These are phyloP conservation scores for Penicillium soppii DNA, from an alignment of 495 filamentous ascomycete genomes.

Conservation along the genomic window DNA sequence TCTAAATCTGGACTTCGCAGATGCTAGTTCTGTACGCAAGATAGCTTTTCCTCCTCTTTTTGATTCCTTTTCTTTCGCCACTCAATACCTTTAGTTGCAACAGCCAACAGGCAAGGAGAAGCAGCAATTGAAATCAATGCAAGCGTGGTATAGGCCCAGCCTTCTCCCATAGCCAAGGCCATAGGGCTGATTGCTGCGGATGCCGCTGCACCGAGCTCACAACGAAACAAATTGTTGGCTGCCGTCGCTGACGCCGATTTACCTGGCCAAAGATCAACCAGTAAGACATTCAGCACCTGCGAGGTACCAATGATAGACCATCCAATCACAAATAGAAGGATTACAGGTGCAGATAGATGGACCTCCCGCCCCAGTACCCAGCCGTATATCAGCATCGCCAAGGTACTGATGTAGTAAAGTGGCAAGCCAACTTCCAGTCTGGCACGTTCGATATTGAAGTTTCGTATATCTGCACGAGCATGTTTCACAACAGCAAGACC, in stretches of 20 bases:
- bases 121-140: slow-evolving; percentile 32
- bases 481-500: slow-evolving; percentile 37
- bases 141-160: slow-evolving; percentile 64
- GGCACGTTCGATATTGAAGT: slow-evolving; percentile 46
- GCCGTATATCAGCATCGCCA: slow-evolving; percentile 44
- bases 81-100: slow-evolving; percentile 33
- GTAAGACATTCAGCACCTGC: slow-evolving; percentile 44
- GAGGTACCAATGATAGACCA: slow-evolving; percentile 32
- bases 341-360: slow-evolving; percentile 33
- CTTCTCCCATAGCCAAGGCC: slow-evolving; percentile 56
- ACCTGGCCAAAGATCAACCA: slow-evolving; percentile 61
- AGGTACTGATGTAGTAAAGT: slow-evolving; percentile 28
- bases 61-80: slow-evolving; percentile 37
- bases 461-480: slow-evolving; percentile 37
- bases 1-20: background rate
- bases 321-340: slow-evolving; percentile 33
- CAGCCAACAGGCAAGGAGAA: slow-evolving; percentile 25
- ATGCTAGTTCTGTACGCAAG: background rate
- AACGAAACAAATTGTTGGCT: slow-evolving; percentile 64
- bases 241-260: slow-evolving; percentile 60
- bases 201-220: slow-evolving; percentile 60
- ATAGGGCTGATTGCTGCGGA: slow-evolving; percentile 56
- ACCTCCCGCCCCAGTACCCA: slow-evolving; percentile 43
- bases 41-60: slow-evolving; percentile 10
- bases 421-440: slow-evolving; percentile 39